phyloP scores from a whole-genome alignment of 768 basidiomycete genomes.

The Suillus americanus region DNA sequence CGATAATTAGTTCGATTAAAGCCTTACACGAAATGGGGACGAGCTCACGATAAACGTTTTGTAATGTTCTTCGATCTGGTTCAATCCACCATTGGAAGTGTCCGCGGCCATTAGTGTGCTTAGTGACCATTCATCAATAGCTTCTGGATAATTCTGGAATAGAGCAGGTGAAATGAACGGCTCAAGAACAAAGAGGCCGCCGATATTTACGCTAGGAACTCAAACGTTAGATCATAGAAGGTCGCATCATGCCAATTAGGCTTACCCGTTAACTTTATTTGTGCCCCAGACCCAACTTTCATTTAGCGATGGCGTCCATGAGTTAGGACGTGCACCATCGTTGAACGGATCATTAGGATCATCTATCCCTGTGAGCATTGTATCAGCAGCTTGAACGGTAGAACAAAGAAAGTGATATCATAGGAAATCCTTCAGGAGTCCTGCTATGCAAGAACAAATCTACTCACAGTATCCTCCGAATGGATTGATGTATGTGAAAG shows the following conservation, averaged over 20 bases:
- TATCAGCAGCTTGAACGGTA: conserved; percentile 6
- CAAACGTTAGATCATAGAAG: conserved; percentile 11
- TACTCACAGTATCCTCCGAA: conserved; percentile 73
- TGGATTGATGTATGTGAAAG: conserved; percentile 74
- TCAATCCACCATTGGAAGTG: conserved; percentile 55
- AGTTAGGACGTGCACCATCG: conserved; percentile 70
- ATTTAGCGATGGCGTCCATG: conserved; percentile 79
- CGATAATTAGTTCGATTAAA: neutral
- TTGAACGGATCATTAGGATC: conserved; percentile 75
- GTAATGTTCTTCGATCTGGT: conserved; percentile 75
- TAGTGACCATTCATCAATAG: conserved; percentile 69
- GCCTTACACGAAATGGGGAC: neutral
- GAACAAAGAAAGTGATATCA: neutral
- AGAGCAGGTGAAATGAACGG: conserved; percentile 72
- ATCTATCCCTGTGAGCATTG: conserved; percentile 48
- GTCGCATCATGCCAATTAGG: conserved; percentile 9
- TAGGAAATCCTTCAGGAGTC: neutral
- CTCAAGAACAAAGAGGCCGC: conserved; percentile 76
- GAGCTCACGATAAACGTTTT: conserved; percentile 74
- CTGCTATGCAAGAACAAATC: neutral
- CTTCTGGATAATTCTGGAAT: conserved; percentile 57
- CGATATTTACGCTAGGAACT: conserved; percentile 57
- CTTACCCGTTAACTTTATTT: conserved; percentile 62
- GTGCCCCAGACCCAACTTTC: conserved; percentile 68
- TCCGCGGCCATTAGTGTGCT: conserved; percentile 65